Conservation (phyloP, 345 rosid species). For the Mangifera indica region DNA sequence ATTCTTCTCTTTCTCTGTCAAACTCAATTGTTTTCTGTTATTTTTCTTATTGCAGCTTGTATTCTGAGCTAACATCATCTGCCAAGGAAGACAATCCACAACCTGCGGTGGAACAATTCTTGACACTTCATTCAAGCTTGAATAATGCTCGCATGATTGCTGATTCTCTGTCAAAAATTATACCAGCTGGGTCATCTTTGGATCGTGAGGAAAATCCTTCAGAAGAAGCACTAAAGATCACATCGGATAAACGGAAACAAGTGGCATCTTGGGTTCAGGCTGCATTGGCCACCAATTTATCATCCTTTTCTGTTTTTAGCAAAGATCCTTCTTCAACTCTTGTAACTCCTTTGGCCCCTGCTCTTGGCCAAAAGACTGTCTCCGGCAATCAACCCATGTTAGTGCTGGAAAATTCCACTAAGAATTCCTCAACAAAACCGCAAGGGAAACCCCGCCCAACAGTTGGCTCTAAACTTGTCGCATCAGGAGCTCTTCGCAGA, state of each 20-base stretch:
- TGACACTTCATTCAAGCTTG: constrained; percentile 65
- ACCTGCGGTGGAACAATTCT: constrained; percentile 83
- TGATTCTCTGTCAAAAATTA: constrained; percentile 57
- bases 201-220: constrained; percentile 53
- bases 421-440: constrained; percentile 42
- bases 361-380: constrained; percentile 37
- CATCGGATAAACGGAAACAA: constrained; percentile 58
- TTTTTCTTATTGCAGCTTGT: constrained; percentile 50
- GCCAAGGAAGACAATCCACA: constrained; percentile 90
- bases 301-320: constrained; percentile 66
- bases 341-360: constrained; percentile 15
- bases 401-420: constrained; percentile 54
- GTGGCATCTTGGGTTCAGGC: constrained; percentile 91
- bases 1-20: background rate
- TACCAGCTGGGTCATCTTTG: constrained; percentile 42
- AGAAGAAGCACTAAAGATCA: constrained; percentile 66
- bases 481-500: constrained; percentile 66
- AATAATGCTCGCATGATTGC: constrained; percentile 51
- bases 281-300: constrained; percentile 77
- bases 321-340: constrained; percentile 38
- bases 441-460: constrained; percentile 50
- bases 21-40: constrained; percentile 2
- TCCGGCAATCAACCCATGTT: constrained; percentile 48
- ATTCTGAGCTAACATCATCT: constrained; percentile 61
- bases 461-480: constrained; percentile 66